Base-by-base conservation (phyloP, 805 yeast genomes). In the Debaryomyces prosopidis region DNA sequence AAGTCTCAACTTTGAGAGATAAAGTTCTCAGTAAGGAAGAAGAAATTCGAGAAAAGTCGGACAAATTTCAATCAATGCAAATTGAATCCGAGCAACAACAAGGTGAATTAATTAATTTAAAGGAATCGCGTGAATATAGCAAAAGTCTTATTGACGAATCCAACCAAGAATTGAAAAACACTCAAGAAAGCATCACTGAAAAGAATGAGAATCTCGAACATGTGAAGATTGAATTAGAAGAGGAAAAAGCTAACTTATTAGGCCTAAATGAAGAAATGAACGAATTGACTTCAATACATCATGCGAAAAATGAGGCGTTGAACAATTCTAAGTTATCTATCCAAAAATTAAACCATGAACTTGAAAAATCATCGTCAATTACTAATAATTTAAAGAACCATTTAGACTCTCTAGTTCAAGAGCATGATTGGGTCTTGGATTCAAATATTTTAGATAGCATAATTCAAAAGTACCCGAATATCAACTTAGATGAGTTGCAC, bases 191-290 rank as follows among this genome's bases (percentile, higher is more conserved):
- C 12, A 56, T 73, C 2, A 49, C 44, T 1, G 60, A 58, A 1
- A 53, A 69, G 7, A 50, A 46, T 4, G 55, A 52, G 3, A 42
- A 53, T 17, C 50, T 61, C n/a, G 43, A 42, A 6, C 40, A 48
- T 1, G 49, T 62, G 19, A 61, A 58, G 41, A 51, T 62, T 0
- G 64, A 68, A 31, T 62, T 81, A 19, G 81, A 79, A 14, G 76
- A 67, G 26, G 87, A 88, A 61, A 80, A 75, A 53, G 74, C 80
- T 9, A 78, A 77, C 46, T 67, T 86, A 41, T 53, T 82, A 38
- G 90, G 90, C 2, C 73, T 89, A 34, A 84, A 86, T 59, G 94
- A 86, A 47, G 97, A 91, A 61, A 70, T 89, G 34, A 73, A 72
- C 20, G 90, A 85, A 46, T 69, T 86, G 58, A 75, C 72, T 10